These are phyloP conservation scores for Gyrodon lividus DNA, from an alignment of 768 basidiomycete genomes.

Conservation along the genomic window DNA sequence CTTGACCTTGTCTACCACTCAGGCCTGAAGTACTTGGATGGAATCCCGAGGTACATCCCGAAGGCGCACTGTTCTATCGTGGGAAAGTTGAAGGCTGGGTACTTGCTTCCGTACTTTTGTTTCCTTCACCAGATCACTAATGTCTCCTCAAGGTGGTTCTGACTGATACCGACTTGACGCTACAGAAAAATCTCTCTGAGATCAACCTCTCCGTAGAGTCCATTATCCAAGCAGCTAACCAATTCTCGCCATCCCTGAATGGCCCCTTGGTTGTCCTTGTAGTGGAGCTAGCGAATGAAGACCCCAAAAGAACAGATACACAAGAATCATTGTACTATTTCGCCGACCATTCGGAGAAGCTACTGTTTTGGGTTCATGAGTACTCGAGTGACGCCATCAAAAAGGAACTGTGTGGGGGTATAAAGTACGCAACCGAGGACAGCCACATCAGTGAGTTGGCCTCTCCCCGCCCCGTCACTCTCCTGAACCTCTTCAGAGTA, in stretches of 20 bases:
- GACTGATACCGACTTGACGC: conserved; percentile 8
- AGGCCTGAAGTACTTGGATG: neutral
- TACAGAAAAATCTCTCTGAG: neutral
- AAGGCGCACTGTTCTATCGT: conserved; percentile 25
- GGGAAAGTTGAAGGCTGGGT: conserved; percentile 15
- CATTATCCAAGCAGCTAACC: neutral
- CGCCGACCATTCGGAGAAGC: conserved; percentile 2
- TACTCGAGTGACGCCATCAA: neutral
- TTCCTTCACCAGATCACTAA: neutral
- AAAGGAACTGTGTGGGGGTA: neutral
- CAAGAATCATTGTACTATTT: conserved; percentile 8
- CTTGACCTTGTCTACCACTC: neutral
- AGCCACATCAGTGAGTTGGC: conserved; percentile 8
- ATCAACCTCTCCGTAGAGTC: neutral
- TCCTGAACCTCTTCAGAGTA: conserved; percentile 12
- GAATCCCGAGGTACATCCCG: conserved; percentile 23
- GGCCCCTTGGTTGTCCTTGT: neutral
- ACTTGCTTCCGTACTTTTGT: neutral
- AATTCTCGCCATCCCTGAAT: neutral
- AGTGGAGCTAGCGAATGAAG: conserved; percentile 6
- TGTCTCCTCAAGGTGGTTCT: neutral
- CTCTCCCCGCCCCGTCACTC: neutral
- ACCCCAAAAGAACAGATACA: neutral
- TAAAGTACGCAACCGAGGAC: conserved; percentile 2
- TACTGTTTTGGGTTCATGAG: conserved; percentile 11